These are phyloP conservation scores for Zymoseptoria crescenta DNA, from an alignment of 2,329 filamentous ascomycete species.

Conservation along the genomic window DNA sequence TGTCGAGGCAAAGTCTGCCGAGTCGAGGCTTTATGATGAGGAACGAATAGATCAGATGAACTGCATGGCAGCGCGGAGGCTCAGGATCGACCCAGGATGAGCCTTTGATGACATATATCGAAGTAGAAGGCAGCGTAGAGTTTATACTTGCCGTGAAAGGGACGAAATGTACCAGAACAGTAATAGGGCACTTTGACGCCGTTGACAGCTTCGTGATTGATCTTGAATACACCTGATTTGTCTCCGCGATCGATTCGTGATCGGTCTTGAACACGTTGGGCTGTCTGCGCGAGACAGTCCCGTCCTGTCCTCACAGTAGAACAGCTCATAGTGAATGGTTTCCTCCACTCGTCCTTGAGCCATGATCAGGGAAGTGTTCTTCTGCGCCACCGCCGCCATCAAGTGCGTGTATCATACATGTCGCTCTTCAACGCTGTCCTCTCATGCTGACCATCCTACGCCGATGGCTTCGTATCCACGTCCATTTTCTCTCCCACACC, in stretches of 20 bases:
- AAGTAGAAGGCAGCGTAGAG: not conserved
- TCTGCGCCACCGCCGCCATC: not conserved
- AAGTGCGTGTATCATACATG: not conserved
- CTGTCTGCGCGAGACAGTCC: no score
- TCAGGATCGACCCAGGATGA: not conserved
- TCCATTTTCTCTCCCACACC: conserved; percentile 58
- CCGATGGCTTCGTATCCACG: conserved; percentile 38
- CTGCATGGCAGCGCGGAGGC: no score
- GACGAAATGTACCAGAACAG: not conserved
- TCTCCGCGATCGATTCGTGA: not conserved
- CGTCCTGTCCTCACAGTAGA: not conserved
- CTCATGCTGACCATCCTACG: not conserved
- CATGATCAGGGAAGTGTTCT: not conserved
- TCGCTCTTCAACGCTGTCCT: not conserved
- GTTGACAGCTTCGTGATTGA: not conserved
- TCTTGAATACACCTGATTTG: not conserved
- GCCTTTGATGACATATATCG: not conserved
- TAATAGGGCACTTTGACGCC: not conserved
- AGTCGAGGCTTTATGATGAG: not conserved
- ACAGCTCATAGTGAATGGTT: not conserved
- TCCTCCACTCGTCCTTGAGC: not conserved
- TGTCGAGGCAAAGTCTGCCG: not conserved
- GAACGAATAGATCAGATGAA: not conserved
- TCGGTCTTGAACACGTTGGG: no score
- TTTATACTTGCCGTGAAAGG: not conserved